A percentile compares a stretch with the other conserved stretches of the same genome.
Evolutionary conservation across 2,329 filamentous ascomycete genomes (phyloP).

Genomic region (Rhynchosporium graminicola): DNA sequence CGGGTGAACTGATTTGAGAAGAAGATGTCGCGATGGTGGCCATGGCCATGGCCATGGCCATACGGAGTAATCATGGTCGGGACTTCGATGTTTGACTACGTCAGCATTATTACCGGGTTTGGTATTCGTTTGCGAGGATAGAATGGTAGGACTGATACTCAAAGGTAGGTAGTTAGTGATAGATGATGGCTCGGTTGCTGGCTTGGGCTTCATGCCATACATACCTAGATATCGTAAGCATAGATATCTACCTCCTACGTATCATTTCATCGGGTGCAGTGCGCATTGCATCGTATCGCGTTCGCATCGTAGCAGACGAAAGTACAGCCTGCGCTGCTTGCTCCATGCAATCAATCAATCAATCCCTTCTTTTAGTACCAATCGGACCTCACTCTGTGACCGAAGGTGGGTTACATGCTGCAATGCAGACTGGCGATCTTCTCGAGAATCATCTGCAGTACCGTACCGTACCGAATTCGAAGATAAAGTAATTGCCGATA

Average conservation of each 20-base stretch:
- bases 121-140: no score
- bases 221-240: no score
- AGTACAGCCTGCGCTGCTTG: not conserved
- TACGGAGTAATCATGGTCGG: not conserved
- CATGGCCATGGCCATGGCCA: not conserved
- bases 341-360: not conserved
- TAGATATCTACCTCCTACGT: no score
- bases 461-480: not conserved
- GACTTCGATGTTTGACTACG: not conserved
- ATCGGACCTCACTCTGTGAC: not conserved
- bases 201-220: no score
- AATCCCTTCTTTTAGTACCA: constrained; percentile 5
- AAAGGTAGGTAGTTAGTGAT: no score
- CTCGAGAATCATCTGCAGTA: not conserved
- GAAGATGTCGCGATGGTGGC: not conserved
- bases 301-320: no score
- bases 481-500: no score
- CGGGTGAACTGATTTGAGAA: constrained; percentile 14
- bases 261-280: no score
- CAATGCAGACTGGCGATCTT: constrained; percentile 9
- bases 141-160: no score
- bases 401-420: constrained; percentile 2
- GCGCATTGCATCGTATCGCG: no score
- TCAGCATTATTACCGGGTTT: no score
- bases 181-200: no score